Base-by-base conservation (phyloP, 1,139 yeast genomes). In the Candida mesenterica region DNA sequence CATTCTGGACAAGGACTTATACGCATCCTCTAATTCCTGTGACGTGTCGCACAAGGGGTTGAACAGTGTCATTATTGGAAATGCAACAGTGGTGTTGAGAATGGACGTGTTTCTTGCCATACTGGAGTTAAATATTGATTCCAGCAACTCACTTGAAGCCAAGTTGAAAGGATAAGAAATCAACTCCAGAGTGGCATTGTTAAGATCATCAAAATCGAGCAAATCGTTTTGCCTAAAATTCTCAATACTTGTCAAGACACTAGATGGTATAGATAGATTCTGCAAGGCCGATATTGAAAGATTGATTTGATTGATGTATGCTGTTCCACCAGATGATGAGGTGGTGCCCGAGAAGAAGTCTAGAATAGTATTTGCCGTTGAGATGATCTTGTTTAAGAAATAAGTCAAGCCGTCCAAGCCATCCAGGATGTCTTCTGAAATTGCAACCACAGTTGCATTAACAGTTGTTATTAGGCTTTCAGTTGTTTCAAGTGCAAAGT, bases 401-500 rank as follows among this genome's bases (percentile, higher is more conserved):
- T 59, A 57, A 1, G 82, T 66, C 3, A 82, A 42, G 15, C 76
- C 82, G 12, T 65, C 66, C 28, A 84, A 59, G 0, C 90, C 92
- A 26, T 66, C 68, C 37, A 85, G 80, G 15, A 88, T 63, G 6
- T 78, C 87, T 27, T 65, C 62, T 0, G 88, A 73, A 10, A 80
- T 61, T 0, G 63, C 62, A 1, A 61, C 62, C 2, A 87, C 59
- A 0, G 94, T 79, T 3, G 60, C 60, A 50, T 89, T 86, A 1
- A 87, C 84, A 22, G 71, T 65, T 6, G 59, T 53, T 4, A 88
- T 67, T 2, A 86, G 63, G 1, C 72, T 55, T 48, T 82, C 86
- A 0, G 94, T 78, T 0, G 89, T 76, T 52, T 87, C 86, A 2
- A 84, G 57, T 0, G 95, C 95, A 28, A 79, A 77, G 43, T 79